These are phyloP conservation scores for Scheffersomyces titani DNA, from an alignment of 1,139 yeast genomes.

Conservation along the genomic window DNA sequence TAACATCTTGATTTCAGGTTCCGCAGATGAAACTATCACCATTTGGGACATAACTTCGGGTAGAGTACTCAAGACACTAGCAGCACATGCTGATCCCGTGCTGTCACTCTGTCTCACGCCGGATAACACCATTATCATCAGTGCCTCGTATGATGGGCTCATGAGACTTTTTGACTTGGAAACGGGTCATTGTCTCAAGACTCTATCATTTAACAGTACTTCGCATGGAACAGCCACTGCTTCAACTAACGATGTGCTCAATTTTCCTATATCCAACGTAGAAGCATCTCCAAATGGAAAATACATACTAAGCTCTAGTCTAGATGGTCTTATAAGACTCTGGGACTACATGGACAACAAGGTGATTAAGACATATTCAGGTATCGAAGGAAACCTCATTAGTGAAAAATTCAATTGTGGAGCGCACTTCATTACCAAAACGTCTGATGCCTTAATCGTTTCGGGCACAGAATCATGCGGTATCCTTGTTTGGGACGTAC, in stretches of 20 bases:
- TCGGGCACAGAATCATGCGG: conserved; percentile 70
- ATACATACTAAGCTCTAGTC: conserved; percentile 73
- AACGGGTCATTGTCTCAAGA: conserved; percentile 89
- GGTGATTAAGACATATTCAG: conserved; percentile 73
- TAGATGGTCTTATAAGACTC: conserved; percentile 75
- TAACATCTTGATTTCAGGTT: conserved; percentile 75
- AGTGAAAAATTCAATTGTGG: conserved; percentile 51
- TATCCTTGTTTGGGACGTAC: conserved; percentile 74
- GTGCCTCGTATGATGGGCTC: conserved; percentile 90
- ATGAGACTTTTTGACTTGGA: conserved; percentile 86
- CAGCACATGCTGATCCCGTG: conserved; percentile 94
- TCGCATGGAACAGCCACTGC: conserved; percentile 63
- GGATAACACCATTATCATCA: conserved; percentile 81
- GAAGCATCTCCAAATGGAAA: conserved; percentile 81
- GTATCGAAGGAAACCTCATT: conserved; percentile 32
- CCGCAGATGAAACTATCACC: conserved; percentile 88
- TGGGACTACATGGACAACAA: conserved; percentile 83
- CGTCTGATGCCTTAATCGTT: conserved; percentile 43
- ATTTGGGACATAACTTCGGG: conserved; percentile 87
- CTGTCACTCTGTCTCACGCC: conserved; percentile 70
- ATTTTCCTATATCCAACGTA: conserved; percentile 72
- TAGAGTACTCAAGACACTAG: conserved; percentile 69
- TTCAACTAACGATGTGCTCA: conserved; percentile 47
- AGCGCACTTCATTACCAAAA: conserved; percentile 43
- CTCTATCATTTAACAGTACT: conserved; percentile 71